These are phyloP conservation scores for Backusella circina DNA, from an alignment of 192 early-diverging fungal species.

Conservation along the genomic window DNA sequence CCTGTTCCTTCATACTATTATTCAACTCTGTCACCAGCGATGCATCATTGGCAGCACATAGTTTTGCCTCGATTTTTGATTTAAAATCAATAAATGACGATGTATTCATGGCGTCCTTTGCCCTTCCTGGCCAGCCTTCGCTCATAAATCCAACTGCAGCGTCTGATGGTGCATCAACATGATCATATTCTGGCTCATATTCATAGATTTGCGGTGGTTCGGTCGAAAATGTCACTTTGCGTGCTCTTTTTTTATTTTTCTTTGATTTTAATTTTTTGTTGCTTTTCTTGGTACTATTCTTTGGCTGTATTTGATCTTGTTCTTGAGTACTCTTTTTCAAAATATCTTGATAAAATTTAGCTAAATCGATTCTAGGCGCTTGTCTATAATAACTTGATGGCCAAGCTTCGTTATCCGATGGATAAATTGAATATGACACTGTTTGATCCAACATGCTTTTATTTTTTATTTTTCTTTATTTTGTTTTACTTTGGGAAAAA, in stretches of 20 bases:
- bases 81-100: not conserved
- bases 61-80: conserved; percentile 11
- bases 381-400: conserved; percentile 3
- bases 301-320: not conserved
- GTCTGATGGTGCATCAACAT: not conserved
- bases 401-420: conserved; percentile 5
- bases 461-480: not conserved
- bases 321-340: not conserved
- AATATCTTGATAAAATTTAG: conserved; percentile 6
- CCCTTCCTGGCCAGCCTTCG: conserved; percentile 2
- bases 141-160: not conserved
- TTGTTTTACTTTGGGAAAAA: not conserved
- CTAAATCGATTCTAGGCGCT: conserved; percentile 9
- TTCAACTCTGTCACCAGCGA: not conserved
- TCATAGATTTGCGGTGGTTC: conserved; percentile 9
- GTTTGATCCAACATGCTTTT: not conserved
- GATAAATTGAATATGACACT: not conserved
- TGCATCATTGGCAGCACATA: not conserved
- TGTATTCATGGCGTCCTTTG: conserved; percentile 4
- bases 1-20: not conserved
- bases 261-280: not conserved
- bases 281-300: not conserved
- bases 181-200: conserved; percentile 13
- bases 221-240: not conserved
- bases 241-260: not conserved